Evolutionary conservation across 305 asterid species (phyloP), one percentile per base, ranked within the genome.

Genomic region (Fraxinus dipetala): DNA sequence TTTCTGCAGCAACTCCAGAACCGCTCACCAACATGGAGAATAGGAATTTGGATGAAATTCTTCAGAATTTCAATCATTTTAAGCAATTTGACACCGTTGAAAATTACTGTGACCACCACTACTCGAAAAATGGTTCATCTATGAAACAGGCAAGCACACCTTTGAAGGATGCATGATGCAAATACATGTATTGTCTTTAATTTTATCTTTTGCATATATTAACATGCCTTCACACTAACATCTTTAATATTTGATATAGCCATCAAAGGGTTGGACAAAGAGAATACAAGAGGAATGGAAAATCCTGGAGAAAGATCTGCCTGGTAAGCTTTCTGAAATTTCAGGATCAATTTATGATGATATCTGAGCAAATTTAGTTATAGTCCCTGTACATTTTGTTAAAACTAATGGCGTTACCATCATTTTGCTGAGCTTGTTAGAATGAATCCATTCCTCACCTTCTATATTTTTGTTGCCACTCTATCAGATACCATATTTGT

Each of bases 251-350:
- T 59, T 89, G 79, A 43, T 85, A 78, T 89, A 94, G 97, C 91
- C 91, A 43, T 85, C 93, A 80, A 96, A 90, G 90, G 80, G 81
- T 81, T 96, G 98, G 93, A 87, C 93, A 38, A 94, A 92, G 91
- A 96, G 85, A 91, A 92, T 96, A 81, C 98, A 94, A 87, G 98
- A 91, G 35, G 98, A 94, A 78, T 96, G 98, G 99, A 93, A 84
- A 90, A 91, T 92, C 74, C 97, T 96, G 77, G 95, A 94, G 86
- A 91, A 91, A 43, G 93, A 94, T 91, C 85, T 94, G 86, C 98
- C 99, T 79, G 97, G 99, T 91, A 88, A 81, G 81, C 83, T 69
- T 0, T 43, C 20, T 28, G 20, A 69, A 69, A 28, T 69, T 30
- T 28, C 22, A 69, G n/a, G 2, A 14, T 69, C 9, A 30, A 69